Conservation (phyloP, 2,329 filamentous ascomycete species). For the Colletotrichum navitas region DNA sequence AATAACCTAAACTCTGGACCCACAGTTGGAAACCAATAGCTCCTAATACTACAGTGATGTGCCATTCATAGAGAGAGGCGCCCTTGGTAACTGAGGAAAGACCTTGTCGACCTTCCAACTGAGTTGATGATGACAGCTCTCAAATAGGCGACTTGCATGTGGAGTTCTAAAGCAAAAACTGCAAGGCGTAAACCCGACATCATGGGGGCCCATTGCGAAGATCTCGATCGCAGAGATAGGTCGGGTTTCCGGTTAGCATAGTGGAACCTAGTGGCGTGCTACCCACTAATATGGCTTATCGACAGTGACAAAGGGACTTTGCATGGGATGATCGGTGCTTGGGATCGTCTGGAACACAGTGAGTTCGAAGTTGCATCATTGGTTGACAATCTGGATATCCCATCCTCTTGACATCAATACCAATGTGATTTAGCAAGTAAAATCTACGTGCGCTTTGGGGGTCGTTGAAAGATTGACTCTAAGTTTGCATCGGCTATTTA, state of each 20-base stretch:
- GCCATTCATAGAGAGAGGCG: slow-evolving; percentile 46
- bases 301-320: background rate
- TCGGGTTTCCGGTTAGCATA: background rate
- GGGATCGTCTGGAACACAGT: background rate
- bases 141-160: background rate
- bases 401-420: background rate
- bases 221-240: background rate
- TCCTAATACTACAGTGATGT: slow-evolving; percentile 45
- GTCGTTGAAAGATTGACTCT: background rate
- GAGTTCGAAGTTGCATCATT: slow-evolving; percentile 11
- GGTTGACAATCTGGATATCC: background rate
- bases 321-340: background rate
- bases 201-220: background rate
- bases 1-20: background rate
- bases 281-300: background rate
- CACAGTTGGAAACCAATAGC: slow-evolving; percentile 44
- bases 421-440: background rate
- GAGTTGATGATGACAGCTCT: too few species aligned
- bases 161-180: too few species aligned
- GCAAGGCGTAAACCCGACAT: rapidly evolving
- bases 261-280: background rate
- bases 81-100: slow-evolving; percentile 43
- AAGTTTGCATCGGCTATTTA: background rate
- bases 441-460: background rate
- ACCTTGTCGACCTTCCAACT: slow-evolving; percentile 46